These are phyloP conservation scores for Handroanthus guayacan DNA, from an alignment of 257 asterid genomes.

Conservation along the genomic window DNA sequence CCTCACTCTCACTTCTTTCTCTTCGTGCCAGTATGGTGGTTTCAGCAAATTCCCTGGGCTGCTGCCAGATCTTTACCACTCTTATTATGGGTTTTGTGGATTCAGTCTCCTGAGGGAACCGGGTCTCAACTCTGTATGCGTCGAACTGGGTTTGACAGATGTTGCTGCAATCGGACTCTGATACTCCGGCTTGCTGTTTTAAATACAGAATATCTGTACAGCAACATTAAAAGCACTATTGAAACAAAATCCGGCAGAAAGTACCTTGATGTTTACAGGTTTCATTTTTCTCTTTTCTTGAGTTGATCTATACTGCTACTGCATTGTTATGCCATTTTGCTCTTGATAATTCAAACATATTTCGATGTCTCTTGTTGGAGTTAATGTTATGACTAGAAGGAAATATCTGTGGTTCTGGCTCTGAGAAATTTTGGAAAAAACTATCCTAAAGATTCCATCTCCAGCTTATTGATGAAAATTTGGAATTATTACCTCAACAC, in stretches of 20 bases:
- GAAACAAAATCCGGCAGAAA: slow-evolving; percentile 4
- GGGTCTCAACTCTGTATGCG: slow-evolving; percentile 58
- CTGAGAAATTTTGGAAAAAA: neutral
- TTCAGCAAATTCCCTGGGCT: slow-evolving; percentile 81
- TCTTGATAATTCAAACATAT: neutral
- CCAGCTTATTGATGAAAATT: neutral
- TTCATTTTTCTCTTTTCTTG: neutral
- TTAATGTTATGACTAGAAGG: neutral
- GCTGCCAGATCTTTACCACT: slow-evolving; percentile 90
- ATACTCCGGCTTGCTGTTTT: neutral
- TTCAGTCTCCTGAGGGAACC: slow-evolving; percentile 84
- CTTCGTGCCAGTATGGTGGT: slow-evolving; percentile 81
- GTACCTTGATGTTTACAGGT: neutral
- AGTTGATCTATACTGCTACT: neutral
- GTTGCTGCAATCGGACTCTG: slow-evolving; percentile 56
- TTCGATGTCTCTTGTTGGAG: neutral
- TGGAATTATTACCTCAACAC: too few species aligned
- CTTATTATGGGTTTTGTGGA: slow-evolving; percentile 84
- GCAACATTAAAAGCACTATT: neutral
- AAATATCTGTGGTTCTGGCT: too few species aligned
- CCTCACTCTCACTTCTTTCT: slow-evolving; percentile 13
- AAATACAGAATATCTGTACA: neutral
- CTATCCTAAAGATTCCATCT: neutral
- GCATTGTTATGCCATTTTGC: neutral
- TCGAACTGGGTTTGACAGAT: slow-evolving; percentile 73